These are phyloP conservation scores for Colletotrichum incanum DNA, from an alignment of 2,329 filamentous ascomycete species.

Conservation along the genomic window DNA sequence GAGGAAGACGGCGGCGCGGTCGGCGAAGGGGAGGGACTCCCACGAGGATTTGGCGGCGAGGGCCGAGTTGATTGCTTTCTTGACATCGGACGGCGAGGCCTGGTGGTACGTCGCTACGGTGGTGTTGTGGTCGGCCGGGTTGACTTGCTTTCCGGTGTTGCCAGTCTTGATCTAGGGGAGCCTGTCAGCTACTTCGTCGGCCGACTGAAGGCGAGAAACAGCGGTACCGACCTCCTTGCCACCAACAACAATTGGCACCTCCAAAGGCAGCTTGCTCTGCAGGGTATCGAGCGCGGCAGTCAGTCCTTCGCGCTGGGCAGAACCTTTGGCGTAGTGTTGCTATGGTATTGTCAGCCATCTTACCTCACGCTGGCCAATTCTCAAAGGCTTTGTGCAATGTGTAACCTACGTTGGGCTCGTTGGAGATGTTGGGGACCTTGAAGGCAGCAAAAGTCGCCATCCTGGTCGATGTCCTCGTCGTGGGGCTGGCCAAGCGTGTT, in stretches of 20 bases:
- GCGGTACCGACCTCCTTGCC: slow-evolving; percentile 79
- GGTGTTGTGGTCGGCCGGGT: slow-evolving; percentile 85
- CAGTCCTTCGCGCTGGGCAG: slow-evolving; percentile 83
- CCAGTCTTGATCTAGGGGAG: slow-evolving; percentile 74
- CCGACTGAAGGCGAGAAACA: not conserved
- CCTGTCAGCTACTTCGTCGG: slow-evolving; percentile 3
- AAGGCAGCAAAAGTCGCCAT: slow-evolving; percentile 82
- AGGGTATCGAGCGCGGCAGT: slow-evolving; percentile 80
- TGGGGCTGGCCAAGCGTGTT: slow-evolving; percentile 10
- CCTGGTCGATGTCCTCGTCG: slow-evolving; percentile 52
- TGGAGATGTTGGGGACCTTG: slow-evolving; percentile 87
- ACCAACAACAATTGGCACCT: slow-evolving; percentile 87
- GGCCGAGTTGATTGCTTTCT: slow-evolving; percentile 85
- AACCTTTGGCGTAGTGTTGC: slow-evolving; percentile 92
- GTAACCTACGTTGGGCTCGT: slow-evolving; percentile 93
- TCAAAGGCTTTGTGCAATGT: slow-evolving; percentile 15
- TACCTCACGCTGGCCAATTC: not conserved
- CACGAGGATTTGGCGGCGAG: slow-evolving; percentile 89
- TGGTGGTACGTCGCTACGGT: slow-evolving; percentile 88
- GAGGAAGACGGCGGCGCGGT: slow-evolving; percentile 93
- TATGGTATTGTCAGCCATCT: slow-evolving; percentile 62
- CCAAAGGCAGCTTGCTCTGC: slow-evolving; percentile 78
- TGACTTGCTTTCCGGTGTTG: slow-evolving; percentile 78
- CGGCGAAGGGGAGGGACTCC: slow-evolving; percentile 89
- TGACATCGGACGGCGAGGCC: slow-evolving; percentile 83